Conservation (phyloP, 179 eudicot species). For the Monotropa hypopitys region DNA sequence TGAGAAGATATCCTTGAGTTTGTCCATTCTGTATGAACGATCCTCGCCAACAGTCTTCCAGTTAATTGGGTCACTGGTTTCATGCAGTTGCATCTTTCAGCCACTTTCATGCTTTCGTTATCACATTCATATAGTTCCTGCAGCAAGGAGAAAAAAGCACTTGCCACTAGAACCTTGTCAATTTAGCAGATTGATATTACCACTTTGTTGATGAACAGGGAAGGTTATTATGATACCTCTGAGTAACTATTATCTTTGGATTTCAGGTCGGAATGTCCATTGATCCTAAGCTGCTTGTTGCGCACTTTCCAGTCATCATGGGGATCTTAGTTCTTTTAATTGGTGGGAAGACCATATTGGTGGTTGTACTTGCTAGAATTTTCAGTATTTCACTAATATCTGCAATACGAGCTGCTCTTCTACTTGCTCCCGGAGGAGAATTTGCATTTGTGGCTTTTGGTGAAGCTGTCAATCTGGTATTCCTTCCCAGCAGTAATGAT, state of each 20-base stretch:
- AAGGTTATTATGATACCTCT: not conserved
- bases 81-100: too few species aligned
- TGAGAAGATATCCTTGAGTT: too few species aligned
- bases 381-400: slow-evolving; percentile 80
- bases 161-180: not conserved
- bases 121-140: too few species aligned
- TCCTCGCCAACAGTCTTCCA: too few species aligned
- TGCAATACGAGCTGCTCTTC: slow-evolving; percentile 78
- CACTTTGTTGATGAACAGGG: not conserved
- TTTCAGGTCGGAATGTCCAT: slow-evolving; percentile 99
- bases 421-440: slow-evolving; percentile 99
- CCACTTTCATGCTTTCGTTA: too few species aligned
- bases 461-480: slow-evolving; percentile 98
- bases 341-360: slow-evolving; percentile 78
- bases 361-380: slow-evolving; percentile 62
- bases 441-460: slow-evolving; percentile 99
- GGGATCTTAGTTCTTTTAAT: slow-evolving; percentile 70
- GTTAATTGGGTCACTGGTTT: too few species aligned
- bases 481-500: not conserved
- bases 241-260: not conserved
- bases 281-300: slow-evolving; percentile 84
- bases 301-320: slow-evolving; percentile 72
- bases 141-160: not conserved
- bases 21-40: too few species aligned
- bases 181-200: slow-evolving; percentile 1